Evolutionary conservation across 169 alveolate genomes (phyloP).

Genomic region (Babesia bovis): DNA sequence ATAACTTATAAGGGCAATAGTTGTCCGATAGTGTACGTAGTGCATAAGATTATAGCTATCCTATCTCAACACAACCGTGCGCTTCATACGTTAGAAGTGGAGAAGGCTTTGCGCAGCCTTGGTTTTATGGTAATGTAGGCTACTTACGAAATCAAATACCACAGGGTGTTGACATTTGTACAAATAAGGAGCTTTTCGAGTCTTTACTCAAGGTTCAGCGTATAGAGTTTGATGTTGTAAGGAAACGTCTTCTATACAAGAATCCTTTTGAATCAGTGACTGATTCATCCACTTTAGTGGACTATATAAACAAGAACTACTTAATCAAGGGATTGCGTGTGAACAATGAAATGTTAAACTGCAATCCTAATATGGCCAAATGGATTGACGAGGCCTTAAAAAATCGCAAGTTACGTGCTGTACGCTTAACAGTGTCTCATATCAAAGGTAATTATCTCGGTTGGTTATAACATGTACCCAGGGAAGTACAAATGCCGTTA

Average conservation of each 20-base stretch:
- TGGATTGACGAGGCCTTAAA: conserved; percentile 70
- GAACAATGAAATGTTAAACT: conserved; percentile 61
- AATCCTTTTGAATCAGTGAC: conserved; percentile 60
- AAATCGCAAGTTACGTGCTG: conserved; percentile 63
- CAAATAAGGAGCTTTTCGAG: conserved; percentile 62
- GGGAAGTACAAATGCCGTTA: conserved; percentile 70
- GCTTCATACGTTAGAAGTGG: conserved; percentile 62
- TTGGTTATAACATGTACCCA: neutral
- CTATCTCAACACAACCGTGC: conserved; percentile 60
- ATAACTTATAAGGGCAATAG: conserved; percentile 60
- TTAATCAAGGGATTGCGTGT: conserved; percentile 56
- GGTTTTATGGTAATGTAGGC: conserved; percentile 55
- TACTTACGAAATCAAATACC: neutral
- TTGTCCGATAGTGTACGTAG: conserved; percentile 52
- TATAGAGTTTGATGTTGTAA: conserved; percentile 51
- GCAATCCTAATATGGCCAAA: conserved; percentile 42
- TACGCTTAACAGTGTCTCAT: conserved; percentile 64
- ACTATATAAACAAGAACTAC: conserved; percentile 20
- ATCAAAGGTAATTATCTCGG: conserved; percentile 45
- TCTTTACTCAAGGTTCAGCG: conserved; percentile 53
- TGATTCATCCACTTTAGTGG: conserved; percentile 37
- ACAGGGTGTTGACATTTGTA: conserved; percentile 69
- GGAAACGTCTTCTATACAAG: conserved; percentile 55
- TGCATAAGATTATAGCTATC: conserved; percentile 54
- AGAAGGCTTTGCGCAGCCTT: conserved; percentile 62